Conservation (phyloP, 495 filamentous ascomycete genomes). For the Lentithecium fluviatile region DNA sequence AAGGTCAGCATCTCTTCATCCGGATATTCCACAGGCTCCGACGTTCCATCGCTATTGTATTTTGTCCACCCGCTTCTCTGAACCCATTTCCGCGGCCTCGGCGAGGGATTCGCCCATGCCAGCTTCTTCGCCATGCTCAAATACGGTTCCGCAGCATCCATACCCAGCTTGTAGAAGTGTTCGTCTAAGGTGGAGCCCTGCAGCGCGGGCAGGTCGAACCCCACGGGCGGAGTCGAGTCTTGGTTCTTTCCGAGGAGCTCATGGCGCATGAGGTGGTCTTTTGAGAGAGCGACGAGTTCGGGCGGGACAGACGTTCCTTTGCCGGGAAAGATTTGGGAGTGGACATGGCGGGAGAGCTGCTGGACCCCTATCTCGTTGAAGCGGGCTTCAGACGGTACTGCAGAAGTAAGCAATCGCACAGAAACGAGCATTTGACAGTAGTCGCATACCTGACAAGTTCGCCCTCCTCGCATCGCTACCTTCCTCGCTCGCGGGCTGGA, state of each 20-base stretch:
- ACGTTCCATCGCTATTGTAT: constrained; percentile 71
- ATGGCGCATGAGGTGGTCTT: constrained; percentile 80
- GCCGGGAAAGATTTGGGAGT: constrained; percentile 76
- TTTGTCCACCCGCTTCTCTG: constrained; percentile 88
- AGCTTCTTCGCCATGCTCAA: constrained; percentile 72
- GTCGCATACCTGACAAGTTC: constrained; percentile 22
- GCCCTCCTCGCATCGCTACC: not conserved
- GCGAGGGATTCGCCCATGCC: constrained; percentile 61
- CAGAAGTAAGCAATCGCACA: not conserved
- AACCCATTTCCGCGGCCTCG: constrained; percentile 79
- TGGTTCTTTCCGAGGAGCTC: constrained; percentile 87
- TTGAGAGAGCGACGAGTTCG: constrained; percentile 73
- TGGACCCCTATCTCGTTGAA: constrained; percentile 94
- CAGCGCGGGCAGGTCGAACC: constrained; percentile 78
- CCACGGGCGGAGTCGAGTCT: constrained; percentile 70
- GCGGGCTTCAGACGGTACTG: constrained; percentile 61
- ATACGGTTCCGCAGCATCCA: constrained; percentile 88
- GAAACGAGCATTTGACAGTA: not conserved
- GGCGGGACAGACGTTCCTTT: constrained; percentile 57
- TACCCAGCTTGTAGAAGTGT: constrained; percentile 88
- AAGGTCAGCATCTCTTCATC: constrained; percentile 82
- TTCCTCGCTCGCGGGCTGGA: not conserved
- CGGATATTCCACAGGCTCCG: constrained; percentile 70
- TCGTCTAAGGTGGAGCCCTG: constrained; percentile 84
- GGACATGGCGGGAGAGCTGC: constrained; percentile 78